These are phyloP conservation scores for Agrostemma githago DNA, from an alignment of 148 eudicot genomes.

Conservation along the genomic window DNA sequence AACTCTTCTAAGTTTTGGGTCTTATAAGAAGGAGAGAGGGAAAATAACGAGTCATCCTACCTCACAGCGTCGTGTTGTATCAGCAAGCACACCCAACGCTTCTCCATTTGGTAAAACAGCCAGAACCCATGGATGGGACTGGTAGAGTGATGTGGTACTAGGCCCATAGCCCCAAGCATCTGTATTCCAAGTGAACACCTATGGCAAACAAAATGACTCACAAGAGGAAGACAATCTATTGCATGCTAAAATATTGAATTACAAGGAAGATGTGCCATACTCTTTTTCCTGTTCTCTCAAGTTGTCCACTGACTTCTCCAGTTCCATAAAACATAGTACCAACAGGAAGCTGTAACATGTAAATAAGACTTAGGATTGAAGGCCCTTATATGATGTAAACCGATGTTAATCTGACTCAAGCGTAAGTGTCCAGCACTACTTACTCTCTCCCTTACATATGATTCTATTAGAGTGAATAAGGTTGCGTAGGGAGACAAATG, in stretches of 20 bases:
- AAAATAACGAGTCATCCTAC: constrained; percentile 27
- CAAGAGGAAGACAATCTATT: constrained; percentile 10
- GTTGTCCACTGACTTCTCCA: constrained; percentile 97
- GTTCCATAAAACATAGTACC: constrained; percentile 97
- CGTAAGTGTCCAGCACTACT: not conserved
- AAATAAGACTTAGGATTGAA: not conserved
- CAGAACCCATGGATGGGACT: constrained; percentile 97
- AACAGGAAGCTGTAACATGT: constrained; percentile 51
- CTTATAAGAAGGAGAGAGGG: not conserved
- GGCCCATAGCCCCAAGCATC: constrained; percentile 95
- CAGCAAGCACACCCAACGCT: constrained; percentile 88
- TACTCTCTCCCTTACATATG: too few species aligned
- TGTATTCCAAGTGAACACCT: constrained; percentile 93
- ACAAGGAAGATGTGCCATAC: constrained; percentile 36
- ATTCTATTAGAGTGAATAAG: too few species aligned
- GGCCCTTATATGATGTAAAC: not conserved
- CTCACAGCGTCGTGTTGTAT: constrained; percentile 94
- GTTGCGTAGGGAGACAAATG: too few species aligned
- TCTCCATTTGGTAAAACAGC: constrained; percentile 83
- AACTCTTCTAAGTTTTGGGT: not conserved
- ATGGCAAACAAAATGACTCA: constrained; percentile 14
- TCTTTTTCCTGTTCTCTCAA: constrained; percentile 91
- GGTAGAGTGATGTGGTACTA: constrained; percentile 84
- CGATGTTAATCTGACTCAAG: not conserved
- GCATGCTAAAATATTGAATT: not conserved